Conservation (phyloP, 352 stramenopile genomes). For the Globisporangium acanthophoron region DNA sequence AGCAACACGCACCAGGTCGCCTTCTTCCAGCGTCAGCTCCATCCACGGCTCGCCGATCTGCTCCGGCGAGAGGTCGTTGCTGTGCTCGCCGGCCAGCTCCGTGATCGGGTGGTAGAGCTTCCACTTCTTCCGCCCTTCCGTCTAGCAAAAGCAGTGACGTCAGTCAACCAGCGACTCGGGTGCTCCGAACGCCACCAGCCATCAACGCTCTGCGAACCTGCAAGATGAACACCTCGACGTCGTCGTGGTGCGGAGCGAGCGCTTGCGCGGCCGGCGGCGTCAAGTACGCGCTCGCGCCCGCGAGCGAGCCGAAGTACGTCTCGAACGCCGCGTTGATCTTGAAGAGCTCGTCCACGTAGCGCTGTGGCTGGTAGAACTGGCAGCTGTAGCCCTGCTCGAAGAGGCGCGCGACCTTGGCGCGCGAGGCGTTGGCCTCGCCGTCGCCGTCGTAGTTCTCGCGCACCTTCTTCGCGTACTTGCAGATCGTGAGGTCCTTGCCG, state of each 20-base stretch:
- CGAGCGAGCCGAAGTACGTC: constrained; percentile 65
- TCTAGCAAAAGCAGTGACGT: constrained; percentile 22
- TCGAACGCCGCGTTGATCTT: constrained; percentile 78
- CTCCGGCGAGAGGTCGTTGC: constrained; percentile 54
- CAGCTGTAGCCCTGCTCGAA: constrained; percentile 75
- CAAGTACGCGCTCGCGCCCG: constrained; percentile 73
- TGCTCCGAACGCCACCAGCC: neutral
- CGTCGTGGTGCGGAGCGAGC: constrained; percentile 81
- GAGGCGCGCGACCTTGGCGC: constrained; percentile 50
- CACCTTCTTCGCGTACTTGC: constrained; percentile 57
- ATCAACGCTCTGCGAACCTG: constrained; percentile 15
- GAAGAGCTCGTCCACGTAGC: constrained; percentile 72
- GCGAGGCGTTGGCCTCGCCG: constrained; percentile 38
- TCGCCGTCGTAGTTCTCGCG: constrained; percentile 68
- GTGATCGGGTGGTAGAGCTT: constrained; percentile 78
- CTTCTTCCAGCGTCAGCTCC: constrained; percentile 79
- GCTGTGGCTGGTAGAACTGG: constrained; percentile 88
- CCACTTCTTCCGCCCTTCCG: constrained; percentile 84
- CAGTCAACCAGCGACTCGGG: neutral
- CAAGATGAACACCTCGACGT: constrained; percentile 85
- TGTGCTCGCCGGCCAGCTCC: constrained; percentile 73
- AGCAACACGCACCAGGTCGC: constrained; percentile 39
- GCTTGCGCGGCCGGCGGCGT: constrained; percentile 73
- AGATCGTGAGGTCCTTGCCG: constrained; percentile 69
- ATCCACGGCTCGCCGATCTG: constrained; percentile 77